These are phyloP conservation scores for Paradendryphiella salina DNA, from an alignment of 2,329 filamentous ascomycete genomes.

Conservation along the genomic window DNA sequence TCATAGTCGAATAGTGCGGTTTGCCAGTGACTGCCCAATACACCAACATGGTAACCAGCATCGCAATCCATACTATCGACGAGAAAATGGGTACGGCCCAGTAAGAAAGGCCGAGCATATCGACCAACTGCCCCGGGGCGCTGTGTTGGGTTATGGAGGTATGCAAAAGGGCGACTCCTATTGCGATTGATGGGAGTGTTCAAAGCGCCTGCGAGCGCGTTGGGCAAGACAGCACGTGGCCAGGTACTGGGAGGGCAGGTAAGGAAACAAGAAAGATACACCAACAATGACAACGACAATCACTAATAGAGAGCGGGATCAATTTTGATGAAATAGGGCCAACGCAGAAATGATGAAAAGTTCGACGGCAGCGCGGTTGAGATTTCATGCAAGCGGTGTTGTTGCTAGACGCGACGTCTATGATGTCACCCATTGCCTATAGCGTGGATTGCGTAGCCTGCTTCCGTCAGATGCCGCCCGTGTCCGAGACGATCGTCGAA, in stretches of 20 bases:
- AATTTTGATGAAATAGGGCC: constrained; percentile 8
- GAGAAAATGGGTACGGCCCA: constrained; percentile 72
- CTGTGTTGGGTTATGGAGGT: neutral
- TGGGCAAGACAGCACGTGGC: constrained; percentile 6
- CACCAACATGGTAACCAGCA: constrained; percentile 70
- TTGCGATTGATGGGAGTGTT: neutral
- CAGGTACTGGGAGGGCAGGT: neutral
- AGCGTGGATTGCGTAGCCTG: constrained; percentile 8
- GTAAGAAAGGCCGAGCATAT: constrained; percentile 51
- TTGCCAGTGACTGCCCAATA: constrained; percentile 66
- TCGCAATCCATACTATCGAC: constrained; percentile 57
- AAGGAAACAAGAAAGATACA: constrained; percentile 2
- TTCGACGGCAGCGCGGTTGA: neutral
- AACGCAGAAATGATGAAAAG: constrained; percentile 6
- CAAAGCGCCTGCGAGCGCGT: constrained; percentile 3
- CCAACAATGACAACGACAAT: constrained; percentile 1
- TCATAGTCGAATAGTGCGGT: constrained; percentile 66
- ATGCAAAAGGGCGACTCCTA: no score
- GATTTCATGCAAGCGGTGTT: constrained; percentile 14
- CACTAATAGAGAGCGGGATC: neutral
- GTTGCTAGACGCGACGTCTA: constrained; percentile 11
- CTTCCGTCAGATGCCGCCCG: constrained; percentile 14
- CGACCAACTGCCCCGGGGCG: neutral
- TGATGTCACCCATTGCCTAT: constrained; percentile 17
- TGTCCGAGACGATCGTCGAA: constrained; percentile 3